These are phyloP conservation scores for Amanita muscaria DNA, from an alignment of 768 basidiomycete genomes.

Conservation along the genomic window DNA sequence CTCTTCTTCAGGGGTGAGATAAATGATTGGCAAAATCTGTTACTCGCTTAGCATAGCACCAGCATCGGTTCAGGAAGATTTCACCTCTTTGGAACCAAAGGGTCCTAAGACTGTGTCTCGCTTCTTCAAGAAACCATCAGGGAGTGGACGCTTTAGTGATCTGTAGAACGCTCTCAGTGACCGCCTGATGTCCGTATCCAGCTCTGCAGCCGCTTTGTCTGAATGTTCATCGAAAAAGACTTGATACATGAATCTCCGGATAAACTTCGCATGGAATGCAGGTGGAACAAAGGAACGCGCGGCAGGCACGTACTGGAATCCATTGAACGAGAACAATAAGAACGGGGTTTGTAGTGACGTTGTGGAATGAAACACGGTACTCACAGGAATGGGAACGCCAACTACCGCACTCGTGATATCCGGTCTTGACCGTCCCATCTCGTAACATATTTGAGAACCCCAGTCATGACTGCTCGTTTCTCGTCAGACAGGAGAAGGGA, in stretches of 20 bases:
- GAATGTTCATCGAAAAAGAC: conserved; percentile 49
- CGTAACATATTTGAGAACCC: conserved; percentile 61
- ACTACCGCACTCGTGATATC: conserved; percentile 54
- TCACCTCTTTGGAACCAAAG: conserved; percentile 39
- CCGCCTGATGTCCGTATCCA: conserved; percentile 47
- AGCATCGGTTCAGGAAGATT: conserved; percentile 10
- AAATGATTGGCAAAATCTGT: conserved; percentile 55
- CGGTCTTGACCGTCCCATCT: conserved; percentile 59
- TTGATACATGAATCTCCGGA: conserved; percentile 56
- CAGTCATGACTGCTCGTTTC: conserved; percentile 55
- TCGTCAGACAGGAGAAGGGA: background rate
- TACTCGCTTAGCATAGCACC: background rate
- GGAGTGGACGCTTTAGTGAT: conserved; percentile 45
- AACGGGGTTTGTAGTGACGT: no score
- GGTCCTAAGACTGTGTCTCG: conserved; percentile 41
- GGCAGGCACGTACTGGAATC: conserved; percentile 49
- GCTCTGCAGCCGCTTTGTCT: conserved; percentile 38
- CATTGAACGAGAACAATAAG: background rate
- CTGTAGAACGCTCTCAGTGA: conserved; percentile 50
- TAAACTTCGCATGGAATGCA: conserved; percentile 25
- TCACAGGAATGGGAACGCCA: conserved; percentile 53
- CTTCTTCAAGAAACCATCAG: conserved; percentile 43
- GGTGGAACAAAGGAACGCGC: conserved; percentile 39
- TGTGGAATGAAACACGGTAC: conserved; percentile 10
- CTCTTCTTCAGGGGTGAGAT: conserved; percentile 53